Conservation (phyloP, 192 early-diverging fungal genomes). For the Entomortierella parvispora region DNA sequence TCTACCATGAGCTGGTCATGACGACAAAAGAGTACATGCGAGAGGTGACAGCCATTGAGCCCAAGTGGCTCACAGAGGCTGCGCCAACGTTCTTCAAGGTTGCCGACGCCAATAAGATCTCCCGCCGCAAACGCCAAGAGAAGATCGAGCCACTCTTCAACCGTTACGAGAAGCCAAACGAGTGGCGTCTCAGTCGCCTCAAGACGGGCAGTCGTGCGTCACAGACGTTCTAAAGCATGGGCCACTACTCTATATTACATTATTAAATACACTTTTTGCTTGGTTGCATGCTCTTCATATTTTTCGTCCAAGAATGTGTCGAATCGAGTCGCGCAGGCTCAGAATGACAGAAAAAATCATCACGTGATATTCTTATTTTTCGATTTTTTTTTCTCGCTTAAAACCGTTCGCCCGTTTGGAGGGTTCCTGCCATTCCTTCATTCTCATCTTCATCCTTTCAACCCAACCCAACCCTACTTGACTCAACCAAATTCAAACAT, state of each 20-base stretch:
- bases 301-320: background rate
- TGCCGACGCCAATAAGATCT: constrained; percentile 94
- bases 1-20: constrained; percentile 91
- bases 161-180: constrained; percentile 94
- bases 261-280: background rate
- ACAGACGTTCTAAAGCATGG: constrained; percentile 75
- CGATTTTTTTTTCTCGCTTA: background rate
- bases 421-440: too few relatives aligned
- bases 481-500: constrained; percentile 22
- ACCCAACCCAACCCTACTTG: background rate
- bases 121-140: constrained; percentile 93
- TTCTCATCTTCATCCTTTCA: too few relatives aligned
- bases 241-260: background rate
- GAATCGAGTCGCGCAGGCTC: too few relatives aligned
- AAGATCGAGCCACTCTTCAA: constrained; percentile 92
- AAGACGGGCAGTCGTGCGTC: constrained; percentile 76
- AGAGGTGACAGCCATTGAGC: constrained; percentile 88
- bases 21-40: constrained; percentile 95
- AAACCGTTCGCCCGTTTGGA: too few relatives aligned
- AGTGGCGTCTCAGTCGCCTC: constrained; percentile 91
- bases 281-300: background rate
- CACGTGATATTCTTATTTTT: background rate
- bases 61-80: constrained; percentile 94
- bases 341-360: too few relatives aligned
- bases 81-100: constrained; percentile 98